A percentile compares a stretch with the other conserved stretches of the same genome.
phyloP scores from a whole-genome alignment of 306 rosid genomes.

The Acacia crassicarpa region DNA sequence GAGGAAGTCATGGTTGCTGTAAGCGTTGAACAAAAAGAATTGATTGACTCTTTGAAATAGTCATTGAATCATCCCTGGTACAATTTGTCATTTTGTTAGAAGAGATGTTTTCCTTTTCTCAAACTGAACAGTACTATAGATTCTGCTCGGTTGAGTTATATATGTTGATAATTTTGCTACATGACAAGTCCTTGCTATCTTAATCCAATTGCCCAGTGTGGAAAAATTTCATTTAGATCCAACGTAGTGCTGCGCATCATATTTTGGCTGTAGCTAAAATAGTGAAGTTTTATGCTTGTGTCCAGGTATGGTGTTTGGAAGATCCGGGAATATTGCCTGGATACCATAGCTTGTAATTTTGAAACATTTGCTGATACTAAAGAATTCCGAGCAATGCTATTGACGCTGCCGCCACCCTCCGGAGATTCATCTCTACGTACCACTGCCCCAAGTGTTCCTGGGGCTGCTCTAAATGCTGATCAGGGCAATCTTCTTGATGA shows the following conservation, averaged over 20 bases:
- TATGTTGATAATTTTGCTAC: background rate
- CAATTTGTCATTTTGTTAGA: slow-evolving; percentile 10
- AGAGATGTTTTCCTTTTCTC: slow-evolving; percentile 14
- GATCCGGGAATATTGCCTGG: slow-evolving; percentile 89
- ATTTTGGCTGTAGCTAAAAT: slow-evolving; percentile 21
- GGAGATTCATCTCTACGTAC: slow-evolving; percentile 94
- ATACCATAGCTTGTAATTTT: slow-evolving; percentile 78
- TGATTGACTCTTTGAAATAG: slow-evolving; percentile 5
- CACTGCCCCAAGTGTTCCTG: slow-evolving; percentile 88
- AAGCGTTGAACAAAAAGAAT: background rate
- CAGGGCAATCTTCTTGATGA: slow-evolving; percentile 91
- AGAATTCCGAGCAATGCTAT: slow-evolving; percentile 79
- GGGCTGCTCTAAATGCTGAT: slow-evolving; percentile 65
- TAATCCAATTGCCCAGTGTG: slow-evolving; percentile 13
- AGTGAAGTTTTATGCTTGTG: slow-evolving; percentile 22
- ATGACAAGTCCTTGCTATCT: slow-evolving; percentile 16
- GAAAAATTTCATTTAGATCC: background rate
- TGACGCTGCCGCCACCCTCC: slow-evolving; percentile 91
- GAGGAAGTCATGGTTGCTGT: background rate
- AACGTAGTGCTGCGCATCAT: background rate
- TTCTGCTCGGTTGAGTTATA: slow-evolving; percentile 12
- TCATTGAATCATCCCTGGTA: background rate
- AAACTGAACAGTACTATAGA: background rate
- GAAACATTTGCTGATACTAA: slow-evolving; percentile 79
- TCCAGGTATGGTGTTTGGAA: slow-evolving; percentile 82